Percentiles rank a stretch among this genome's conserved stretches.
Evolutionary conservation across 257 asterid genomes (phyloP).

Genomic region (Penstemon barbatus): DNA sequence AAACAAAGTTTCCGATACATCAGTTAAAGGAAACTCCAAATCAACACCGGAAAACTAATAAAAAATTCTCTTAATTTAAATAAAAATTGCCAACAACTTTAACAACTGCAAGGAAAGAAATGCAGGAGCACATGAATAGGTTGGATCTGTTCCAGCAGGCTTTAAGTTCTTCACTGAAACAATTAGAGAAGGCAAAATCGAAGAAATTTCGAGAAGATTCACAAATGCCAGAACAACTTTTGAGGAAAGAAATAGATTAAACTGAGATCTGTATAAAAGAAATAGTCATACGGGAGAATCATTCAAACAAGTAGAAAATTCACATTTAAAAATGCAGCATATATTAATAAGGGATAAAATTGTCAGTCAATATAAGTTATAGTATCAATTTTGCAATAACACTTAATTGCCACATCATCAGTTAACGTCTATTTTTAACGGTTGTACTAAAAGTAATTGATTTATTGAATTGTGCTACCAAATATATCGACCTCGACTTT

Average conservation of each 20-base stretch:
- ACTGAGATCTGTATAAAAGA: constrained; percentile 30
- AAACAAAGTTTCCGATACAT: too few species aligned
- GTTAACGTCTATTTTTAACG: too few species aligned
- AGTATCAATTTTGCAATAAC: too few species aligned
- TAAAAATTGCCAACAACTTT: constrained; percentile 13
- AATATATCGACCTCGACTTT: too few species aligned
- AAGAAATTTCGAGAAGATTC: constrained; percentile 14
- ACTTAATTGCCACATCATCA: too few species aligned
- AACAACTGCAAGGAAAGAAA: constrained; percentile 27
- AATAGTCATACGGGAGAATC: constrained; percentile 29
- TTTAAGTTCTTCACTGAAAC: constrained; percentile 28
- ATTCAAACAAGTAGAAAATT: constrained; percentile 20
- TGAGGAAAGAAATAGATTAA: constrained; percentile 32
- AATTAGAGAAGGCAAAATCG: constrained; percentile 17
- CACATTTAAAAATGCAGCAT: neutral
- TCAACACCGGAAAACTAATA: too few species aligned
- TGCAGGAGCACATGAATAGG: constrained; percentile 29
- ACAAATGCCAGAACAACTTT: neutral
- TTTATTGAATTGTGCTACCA: too few species aligned
- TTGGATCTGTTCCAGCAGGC: constrained; percentile 28
- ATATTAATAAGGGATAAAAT: too few species aligned
- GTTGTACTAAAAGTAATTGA: too few species aligned
- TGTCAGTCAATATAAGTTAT: too few species aligned
- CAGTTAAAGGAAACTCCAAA: too few species aligned
- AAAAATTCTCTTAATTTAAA: too few species aligned